These are phyloP conservation scores for Dryadomyces sulphureus DNA, from an alignment of 2,329 filamentous ascomycete genomes.

Conservation along the genomic window DNA sequence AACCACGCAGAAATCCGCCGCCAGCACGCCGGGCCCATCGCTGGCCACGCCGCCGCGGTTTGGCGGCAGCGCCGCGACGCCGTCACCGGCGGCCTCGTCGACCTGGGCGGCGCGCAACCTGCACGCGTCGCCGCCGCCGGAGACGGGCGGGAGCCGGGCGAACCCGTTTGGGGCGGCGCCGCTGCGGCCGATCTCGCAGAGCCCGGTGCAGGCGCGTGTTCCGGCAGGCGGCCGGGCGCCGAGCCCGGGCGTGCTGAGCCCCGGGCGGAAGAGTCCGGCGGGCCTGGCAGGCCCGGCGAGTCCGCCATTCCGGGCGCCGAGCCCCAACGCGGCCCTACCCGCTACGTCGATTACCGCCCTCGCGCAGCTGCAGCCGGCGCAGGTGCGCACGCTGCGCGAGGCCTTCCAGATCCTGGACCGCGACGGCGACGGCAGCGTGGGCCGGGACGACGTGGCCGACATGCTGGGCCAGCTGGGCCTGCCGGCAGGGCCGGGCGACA, in stretches of 20 bases:
- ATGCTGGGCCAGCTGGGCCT: conserved; percentile 80
- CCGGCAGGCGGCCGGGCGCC: no score
- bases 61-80: no score
- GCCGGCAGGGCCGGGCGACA: conserved; percentile 52
- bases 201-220: no score
- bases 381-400: conserved; percentile 78
- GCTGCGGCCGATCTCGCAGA: conserved; percentile 22
- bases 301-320: no score
- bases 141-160: no score
- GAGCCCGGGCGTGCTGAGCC: conserved; percentile 19
- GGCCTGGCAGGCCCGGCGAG: no score
- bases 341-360: no score
- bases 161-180: no score
- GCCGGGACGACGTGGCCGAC: conserved; percentile 68
- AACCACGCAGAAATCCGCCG: conserved; percentile 29
- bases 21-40: not conserved
- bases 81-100: conserved; percentile 15
- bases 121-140: conserved; percentile 14
- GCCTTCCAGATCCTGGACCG: conserved; percentile 88
- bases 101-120: conserved; percentile 23
- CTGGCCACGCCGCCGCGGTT: not conserved
- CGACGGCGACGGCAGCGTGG: conserved; percentile 72
- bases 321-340: no score
- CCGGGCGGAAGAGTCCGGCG: conserved; percentile 5
- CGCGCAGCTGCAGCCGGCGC: conserved; percentile 62